Conservation (phyloP, 352 stramenopile species). For the Phytopythium oedochilum region DNA sequence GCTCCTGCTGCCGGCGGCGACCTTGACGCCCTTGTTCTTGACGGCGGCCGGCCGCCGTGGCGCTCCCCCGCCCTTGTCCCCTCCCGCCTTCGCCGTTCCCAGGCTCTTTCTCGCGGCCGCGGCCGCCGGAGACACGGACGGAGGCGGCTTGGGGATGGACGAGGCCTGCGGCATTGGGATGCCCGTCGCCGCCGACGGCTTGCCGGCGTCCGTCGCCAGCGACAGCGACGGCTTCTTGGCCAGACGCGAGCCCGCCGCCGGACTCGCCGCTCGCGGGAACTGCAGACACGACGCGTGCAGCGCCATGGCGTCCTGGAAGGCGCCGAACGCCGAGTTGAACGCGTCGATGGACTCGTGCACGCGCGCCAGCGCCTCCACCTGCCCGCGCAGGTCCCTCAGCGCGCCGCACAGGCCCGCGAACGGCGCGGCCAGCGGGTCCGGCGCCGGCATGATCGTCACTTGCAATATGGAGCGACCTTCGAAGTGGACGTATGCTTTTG, state of each 20-base stretch:
- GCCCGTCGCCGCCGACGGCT: conserved; percentile 17
- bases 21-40: conserved; percentile 15
- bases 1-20: conserved; percentile 1
- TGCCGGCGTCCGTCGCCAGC: conserved; percentile 12
- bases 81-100: conserved; percentile 5
- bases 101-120: conserved; percentile 4
- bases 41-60: conserved; percentile 5
- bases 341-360: conserved; percentile 71
- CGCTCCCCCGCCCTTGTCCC: not conserved
- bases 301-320: conserved; percentile 71
- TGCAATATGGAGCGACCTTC: too few relatives aligned
- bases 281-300: conserved; percentile 71
- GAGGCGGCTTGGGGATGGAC: not conserved
- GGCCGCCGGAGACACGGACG: conserved; percentile 4
- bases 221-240: conserved; percentile 11
- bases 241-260: not conserved
- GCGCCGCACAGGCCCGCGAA: conserved; percentile 59
- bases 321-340: conserved; percentile 72
- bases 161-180: conserved; percentile 27
- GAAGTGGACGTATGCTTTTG: not conserved
- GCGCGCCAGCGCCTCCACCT: conserved; percentile 54
- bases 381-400: conserved; percentile 58
- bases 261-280: conserved; percentile 33
- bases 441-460: too few relatives aligned
- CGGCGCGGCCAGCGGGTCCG: conserved; percentile 35